Evolutionary conservation across 192 early-diverging fungal genomes (phyloP), one percentile per base, ranked within the genome.

Genomic region (Gryganskiella cystojenkinii): DNA sequence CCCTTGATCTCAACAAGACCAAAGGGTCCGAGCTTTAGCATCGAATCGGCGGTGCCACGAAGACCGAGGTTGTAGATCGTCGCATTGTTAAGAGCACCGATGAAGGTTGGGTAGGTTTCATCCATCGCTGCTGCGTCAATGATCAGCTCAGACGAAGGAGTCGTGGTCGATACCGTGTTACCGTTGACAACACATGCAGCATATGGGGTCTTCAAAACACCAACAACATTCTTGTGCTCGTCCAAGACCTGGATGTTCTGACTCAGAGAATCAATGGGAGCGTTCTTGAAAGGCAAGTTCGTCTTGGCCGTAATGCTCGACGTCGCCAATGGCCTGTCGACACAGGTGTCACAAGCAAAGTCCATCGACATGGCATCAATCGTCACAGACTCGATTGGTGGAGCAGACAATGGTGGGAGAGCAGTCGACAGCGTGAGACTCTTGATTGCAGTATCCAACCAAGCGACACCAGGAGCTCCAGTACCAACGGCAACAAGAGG

Each of bases 271-370:
- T 75, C 73, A 56, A 90, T 84, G 13, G 70, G 80, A 19, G 85
- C 61, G 47, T 84, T 85, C 34, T 79, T 78, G 49, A 90, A 90
- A 11, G 88, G 88, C 31, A 90, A 80, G 20, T 75, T 64, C 70
- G 83, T 83, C 14, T 64, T 58, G 14, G 85, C 85, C 1, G 54
- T 64, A 24, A 89, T 81, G 46, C 69, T 53, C 24, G 84, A 76
- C 25, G 44, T 30, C 2, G 79, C 61, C 19, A 50, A 42, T 34
- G 88, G 88, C 37, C 60, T 13, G 49, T 84, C 86, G 15, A 70
- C 58, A 56, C 64, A 65, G 3, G 54, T 67, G 0, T 59, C 45
- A 10, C 60, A 43, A 25, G 52, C 54, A 51, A 89, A 89, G 20
- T 64, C 70, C 42, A 89, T 65, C 46, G 75, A 70, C 67, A 89